Conservation (phyloP, 305 asterid species). For the Fraxinus albicans region DNA sequence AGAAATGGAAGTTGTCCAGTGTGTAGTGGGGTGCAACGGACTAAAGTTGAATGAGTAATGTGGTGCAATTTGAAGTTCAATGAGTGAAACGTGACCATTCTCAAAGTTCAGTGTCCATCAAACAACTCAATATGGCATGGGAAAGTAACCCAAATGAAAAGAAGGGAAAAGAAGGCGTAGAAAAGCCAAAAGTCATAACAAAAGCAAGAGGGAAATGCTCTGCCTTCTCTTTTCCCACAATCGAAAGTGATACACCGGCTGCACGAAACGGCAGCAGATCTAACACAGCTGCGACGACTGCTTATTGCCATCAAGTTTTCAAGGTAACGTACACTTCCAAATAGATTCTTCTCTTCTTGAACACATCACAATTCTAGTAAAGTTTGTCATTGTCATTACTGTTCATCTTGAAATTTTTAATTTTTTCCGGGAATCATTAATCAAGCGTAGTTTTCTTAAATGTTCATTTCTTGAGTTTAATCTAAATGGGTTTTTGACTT, state of each 20-base stretch:
- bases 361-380: neutral
- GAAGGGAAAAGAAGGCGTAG: neutral
- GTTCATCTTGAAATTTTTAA: neutral
- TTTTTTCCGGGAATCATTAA: neutral
- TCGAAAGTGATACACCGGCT: conserved; percentile 20
- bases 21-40: too few species aligned
- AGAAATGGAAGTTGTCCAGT: too few species aligned
- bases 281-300: neutral
- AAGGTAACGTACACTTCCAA: conserved; percentile 12
- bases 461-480: conserved; percentile 8
- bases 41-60: too few species aligned
- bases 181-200: neutral
- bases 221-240: neutral
- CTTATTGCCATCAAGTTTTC: neutral
- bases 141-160: too few species aligned
- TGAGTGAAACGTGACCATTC: too few species aligned
- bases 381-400: neutral
- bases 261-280: conserved; percentile 4
- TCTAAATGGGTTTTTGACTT: conserved; percentile 8
- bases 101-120: too few species aligned
- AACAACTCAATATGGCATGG: too few species aligned
- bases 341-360: neutral
- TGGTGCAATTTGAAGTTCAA: too few species aligned
- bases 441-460: neutral
- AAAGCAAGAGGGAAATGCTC: neutral